Base-by-base conservation (phyloP, 768 basidiomycete species). In the Kwoniella shandongensis region DNA sequence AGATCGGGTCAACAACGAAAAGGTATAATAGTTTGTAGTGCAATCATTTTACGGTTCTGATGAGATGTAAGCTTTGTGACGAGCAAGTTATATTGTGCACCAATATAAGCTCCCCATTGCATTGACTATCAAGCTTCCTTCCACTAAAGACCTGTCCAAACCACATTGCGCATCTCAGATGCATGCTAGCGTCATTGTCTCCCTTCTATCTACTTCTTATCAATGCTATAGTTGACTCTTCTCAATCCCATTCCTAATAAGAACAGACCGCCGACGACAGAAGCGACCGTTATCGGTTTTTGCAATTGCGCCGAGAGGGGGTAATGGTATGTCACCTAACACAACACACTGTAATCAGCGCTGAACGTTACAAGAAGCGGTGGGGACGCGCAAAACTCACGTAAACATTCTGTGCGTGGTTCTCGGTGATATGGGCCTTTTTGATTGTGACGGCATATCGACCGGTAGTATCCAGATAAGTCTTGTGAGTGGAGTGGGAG, bases 401-500 rank as follows among this genome's bases (percentile, higher is more conserved):
- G 73, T 88, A 88, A 67, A 99, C 87, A 60, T 81, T 80, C 56
- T 85, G 85, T 13, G 83, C 82, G 73, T 98, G 93, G 63, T 82
- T 85, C 70, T 88, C 83, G 0, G 90, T 91, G 59, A 91, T 79
- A 54, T 86, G 78, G 51, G 83, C 79, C 78, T 91, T 94, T 52
- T 80, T 76, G 64, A 98, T 80, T 4, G 83, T 83, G 56, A 97
- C 78, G 5, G 82, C 81, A 8, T 92, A 92, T 25, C 93, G 86
- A 27, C 96, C 96, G 39, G 81, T 82, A 35, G 92, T 90, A 76
- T 99, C 96, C 26, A 99, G 85, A 78, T 94, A 98, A 4, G 89
- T 89, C 59, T 82, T 83, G 66, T 91, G 88, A 17, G 81, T 88
- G n/a, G 82, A 83, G 48, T 83, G 77, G 49, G 72, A 77, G 69